phyloP scores from a whole-genome alignment of 805 yeast species.

The Alloascoidea hylecoeti region DNA sequence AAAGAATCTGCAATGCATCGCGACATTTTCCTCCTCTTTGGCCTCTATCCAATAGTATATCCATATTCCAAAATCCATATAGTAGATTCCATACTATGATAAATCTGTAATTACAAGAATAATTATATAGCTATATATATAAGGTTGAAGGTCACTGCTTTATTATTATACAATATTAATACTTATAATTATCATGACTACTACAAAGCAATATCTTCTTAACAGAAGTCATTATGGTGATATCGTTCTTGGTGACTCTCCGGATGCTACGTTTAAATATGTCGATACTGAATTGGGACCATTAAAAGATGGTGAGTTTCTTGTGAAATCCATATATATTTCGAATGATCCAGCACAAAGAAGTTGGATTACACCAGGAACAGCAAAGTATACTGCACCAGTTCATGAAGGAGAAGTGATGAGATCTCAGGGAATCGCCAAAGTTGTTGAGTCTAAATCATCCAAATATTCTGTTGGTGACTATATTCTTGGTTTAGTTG shows the following conservation, averaged over 20 bases:
- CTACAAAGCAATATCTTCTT: neutral
- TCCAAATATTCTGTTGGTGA: constrained; percentile 28
- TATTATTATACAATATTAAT: too few relatives aligned
- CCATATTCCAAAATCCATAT: too few relatives aligned
- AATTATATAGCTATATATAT: too few relatives aligned
- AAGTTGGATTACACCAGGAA: constrained; percentile 29
- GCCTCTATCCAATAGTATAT: too few relatives aligned
- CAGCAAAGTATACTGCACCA: constrained; percentile 20
- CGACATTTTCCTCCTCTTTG: too few relatives aligned
- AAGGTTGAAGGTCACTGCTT: too few relatives aligned
- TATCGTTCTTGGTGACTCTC: neutral
- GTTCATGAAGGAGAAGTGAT: constrained; percentile 29
- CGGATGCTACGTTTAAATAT: neutral
- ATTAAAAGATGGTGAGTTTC: constrained; percentile 18
- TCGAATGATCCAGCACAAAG: constrained; percentile 52
- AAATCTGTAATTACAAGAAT: too few relatives aligned
- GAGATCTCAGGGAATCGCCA: constrained; percentile 27
- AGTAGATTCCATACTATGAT: too few relatives aligned
- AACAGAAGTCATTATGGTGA: neutral
- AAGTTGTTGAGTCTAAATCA: constrained; percentile 32
- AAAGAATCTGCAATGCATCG: too few relatives aligned
- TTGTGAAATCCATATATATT: constrained; percentile 27
- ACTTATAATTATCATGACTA: neutral
- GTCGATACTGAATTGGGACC: neutral
- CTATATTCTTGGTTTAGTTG: constrained; percentile 20